These are phyloP conservation scores for Phytopythium mirpurense DNA, from an alignment of 352 stramenopile species.

Conservation along the genomic window DNA sequence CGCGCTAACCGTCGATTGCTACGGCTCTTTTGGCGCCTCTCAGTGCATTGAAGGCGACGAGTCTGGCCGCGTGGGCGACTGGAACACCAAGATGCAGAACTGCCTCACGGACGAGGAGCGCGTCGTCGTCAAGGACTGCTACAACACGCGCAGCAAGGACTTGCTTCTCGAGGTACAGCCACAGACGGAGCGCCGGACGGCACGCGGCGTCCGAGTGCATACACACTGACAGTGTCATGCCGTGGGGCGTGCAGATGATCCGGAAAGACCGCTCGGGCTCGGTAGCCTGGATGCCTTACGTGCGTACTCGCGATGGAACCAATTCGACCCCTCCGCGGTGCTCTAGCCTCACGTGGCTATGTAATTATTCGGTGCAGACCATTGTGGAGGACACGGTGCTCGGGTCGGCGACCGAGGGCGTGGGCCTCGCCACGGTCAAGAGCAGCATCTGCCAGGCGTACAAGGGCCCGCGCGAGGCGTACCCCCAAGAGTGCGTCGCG, in stretches of 20 bases:
- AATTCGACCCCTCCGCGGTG: neutral
- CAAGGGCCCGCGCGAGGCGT: slow-evolving; percentile 56
- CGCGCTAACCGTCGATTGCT: neutral
- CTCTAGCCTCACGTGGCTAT: too few species aligned
- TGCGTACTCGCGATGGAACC: slow-evolving; percentile 11
- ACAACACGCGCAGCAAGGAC: slow-evolving; percentile 43
- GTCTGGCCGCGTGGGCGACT: slow-evolving; percentile 61
- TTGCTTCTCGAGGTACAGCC: slow-evolving; percentile 49
- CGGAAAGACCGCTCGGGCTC: slow-evolving; percentile 35
- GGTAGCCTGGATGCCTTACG: slow-evolving; percentile 74
- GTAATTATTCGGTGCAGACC: too few species aligned
- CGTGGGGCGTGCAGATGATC: slow-evolving; percentile 43
- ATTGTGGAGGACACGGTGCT: slow-evolving; percentile 55
- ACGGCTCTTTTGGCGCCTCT: neutral
- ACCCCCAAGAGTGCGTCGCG: slow-evolving; percentile 48
- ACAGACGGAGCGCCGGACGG: too few species aligned
- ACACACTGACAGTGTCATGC: slow-evolving; percentile 4
- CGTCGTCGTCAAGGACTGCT: slow-evolving; percentile 49
- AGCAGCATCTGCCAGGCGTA: slow-evolving; percentile 56
- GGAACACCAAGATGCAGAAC: slow-evolving; percentile 62
- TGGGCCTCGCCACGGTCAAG: slow-evolving; percentile 57
- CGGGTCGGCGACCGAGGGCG: slow-evolving; percentile 45
- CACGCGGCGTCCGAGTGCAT: neutral
- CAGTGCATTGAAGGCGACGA: slow-evolving; percentile 78
- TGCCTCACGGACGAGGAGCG: slow-evolving; percentile 64